Percentiles rank a stretch among this genome's conserved stretches.
Conservation (phyloP, 768 basidiomycete species). For the Russula foetens region DNA sequence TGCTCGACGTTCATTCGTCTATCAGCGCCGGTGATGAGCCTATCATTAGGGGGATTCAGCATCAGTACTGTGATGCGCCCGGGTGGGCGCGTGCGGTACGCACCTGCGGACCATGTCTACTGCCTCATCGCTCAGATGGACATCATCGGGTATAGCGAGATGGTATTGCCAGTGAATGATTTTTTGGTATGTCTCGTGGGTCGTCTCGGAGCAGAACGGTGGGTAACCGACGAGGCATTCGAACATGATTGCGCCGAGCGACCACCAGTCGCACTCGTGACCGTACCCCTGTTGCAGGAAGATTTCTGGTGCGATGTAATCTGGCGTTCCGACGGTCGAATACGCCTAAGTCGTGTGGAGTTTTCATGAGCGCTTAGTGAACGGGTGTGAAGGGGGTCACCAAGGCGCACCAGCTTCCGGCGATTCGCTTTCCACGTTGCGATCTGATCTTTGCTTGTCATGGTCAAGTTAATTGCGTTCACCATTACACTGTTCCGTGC, state of each 20-base stretch:
- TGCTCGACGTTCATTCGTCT: conserved; percentile 72
- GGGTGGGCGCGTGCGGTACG: conserved; percentile 21
- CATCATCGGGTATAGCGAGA: conserved; percentile 87
- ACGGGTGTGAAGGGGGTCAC: neutral
- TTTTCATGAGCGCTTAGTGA: conserved; percentile 1
- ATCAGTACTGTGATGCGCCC: neutral
- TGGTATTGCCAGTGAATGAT: conserved; percentile 91
- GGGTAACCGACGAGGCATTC: conserved; percentile 97
- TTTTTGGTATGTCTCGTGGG: conserved; percentile 97
- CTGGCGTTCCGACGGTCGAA: conserved; percentile 95
- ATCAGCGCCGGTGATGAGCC: conserved; percentile 80
- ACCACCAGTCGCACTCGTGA: conserved; percentile 99
- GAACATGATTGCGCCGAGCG: conserved; percentile 96
- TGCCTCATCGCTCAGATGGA: conserved; percentile 84
- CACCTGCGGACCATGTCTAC: conserved; percentile 84
- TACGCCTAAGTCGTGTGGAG: conserved; percentile 65
- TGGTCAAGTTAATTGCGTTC: conserved; percentile 93
- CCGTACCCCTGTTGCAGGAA: conserved; percentile 97
- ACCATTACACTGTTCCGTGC: conserved; percentile 94
- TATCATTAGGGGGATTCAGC: conserved; percentile 24
- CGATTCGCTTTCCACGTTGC: conserved; percentile 99
- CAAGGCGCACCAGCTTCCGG: conserved; percentile 67
- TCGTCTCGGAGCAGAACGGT: conserved; percentile 93
- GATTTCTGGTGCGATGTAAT: conserved; percentile 95
- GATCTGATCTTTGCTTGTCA: conserved; percentile 88